Base-by-base conservation (phyloP, 139 green algal genomes). In the Choricystis sp. region DNA sequence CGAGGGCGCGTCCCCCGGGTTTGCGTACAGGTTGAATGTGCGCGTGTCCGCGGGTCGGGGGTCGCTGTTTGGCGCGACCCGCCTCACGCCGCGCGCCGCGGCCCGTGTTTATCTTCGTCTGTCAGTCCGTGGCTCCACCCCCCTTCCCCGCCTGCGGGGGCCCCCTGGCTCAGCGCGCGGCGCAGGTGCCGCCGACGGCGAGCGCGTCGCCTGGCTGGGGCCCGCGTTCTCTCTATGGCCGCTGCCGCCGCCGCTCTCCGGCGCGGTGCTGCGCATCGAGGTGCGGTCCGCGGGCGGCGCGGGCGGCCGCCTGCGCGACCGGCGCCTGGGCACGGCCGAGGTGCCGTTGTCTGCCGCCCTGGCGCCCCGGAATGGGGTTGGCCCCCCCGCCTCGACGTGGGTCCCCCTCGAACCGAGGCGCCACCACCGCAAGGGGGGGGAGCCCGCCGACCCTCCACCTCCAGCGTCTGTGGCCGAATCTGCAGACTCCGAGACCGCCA, bases 1-100 rank as follows among this genome's bases (percentile, higher is more conserved):
- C n/a, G n/a, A n/a, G n/a, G n/a, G n/a, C n/a, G 63, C 5, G 24
- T 26, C 56, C 4, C 61, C 67, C 2, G 25, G n/a, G 30, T 24
- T 23, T 49, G 52, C 19, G 24, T 70, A 30, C 28, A 29, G 62
- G 3, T 49, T 73, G 25, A 49, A 61, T 19, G 22, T 69, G 48
- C 16, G 40, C 27, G 30, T 65, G 58, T 26, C 24, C 23, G 23
- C 28, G n/a, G 40, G 40, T 9, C 40, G 40, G 9, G 40, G 40
- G 9, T 9, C 9, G 9, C 40, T 52, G 40, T 52, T 52, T 52
- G 40, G 40, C 9, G 9, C 40, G 9, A 9, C 9, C 40, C 40
- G 9, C 9, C 40, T 52, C 9, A 9, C 9, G 40, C 9, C 40
- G 40, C 40, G 40, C 16, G 40, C 9, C 40, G 40, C 40, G 40